These are phyloP conservation scores for Penicillium sp. DNA, from an alignment of 2,329 filamentous ascomycete species.

Conservation along the genomic window DNA sequence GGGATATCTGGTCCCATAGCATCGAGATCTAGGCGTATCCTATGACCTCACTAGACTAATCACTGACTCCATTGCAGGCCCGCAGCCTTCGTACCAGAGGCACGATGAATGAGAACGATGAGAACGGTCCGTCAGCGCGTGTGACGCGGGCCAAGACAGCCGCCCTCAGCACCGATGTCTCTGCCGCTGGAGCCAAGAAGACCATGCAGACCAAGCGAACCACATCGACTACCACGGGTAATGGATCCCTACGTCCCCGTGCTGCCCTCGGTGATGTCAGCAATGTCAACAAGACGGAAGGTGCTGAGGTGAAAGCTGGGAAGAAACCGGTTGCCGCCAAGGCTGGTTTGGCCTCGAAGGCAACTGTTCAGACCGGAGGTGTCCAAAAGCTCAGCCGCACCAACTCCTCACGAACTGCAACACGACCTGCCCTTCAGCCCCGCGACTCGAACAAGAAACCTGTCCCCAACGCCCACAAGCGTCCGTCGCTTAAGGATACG, in stretches of 20 bases:
- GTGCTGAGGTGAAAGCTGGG: slow-evolving; percentile 59
- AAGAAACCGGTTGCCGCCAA: slow-evolving; percentile 70
- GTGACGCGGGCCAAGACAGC: slow-evolving; percentile 91
- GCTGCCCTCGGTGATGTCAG: slow-evolving; percentile 89
- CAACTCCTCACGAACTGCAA: slow-evolving; percentile 56
- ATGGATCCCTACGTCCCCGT: slow-evolving; percentile 65
- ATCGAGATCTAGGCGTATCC: neutral
- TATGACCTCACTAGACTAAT: neutral
- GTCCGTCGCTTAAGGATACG: slow-evolving; percentile 60
- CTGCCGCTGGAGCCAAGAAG: slow-evolving; percentile 62
- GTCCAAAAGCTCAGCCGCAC: slow-evolving; percentile 68
- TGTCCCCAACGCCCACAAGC: slow-evolving; percentile 60
- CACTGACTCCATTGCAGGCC: slow-evolving; percentile 47
- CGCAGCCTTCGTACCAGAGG: slow-evolving; percentile 70
- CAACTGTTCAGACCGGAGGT: slow-evolving; percentile 70
- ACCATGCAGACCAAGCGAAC: slow-evolving; percentile 70
- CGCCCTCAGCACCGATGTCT: slow-evolving; percentile 51
- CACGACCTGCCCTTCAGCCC: slow-evolving; percentile 49
- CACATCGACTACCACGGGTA: slow-evolving; percentile 47
- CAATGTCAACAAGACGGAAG: slow-evolving; percentile 75
- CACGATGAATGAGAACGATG: slow-evolving; percentile 89
- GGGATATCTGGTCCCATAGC: neutral
- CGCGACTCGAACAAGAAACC: slow-evolving; percentile 68
- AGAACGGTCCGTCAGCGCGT: slow-evolving; percentile 77
- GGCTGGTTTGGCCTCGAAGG: slow-evolving; percentile 72